A percentile compares a stretch with the other conserved stretches of the same genome.
These are phyloP conservation scores for Aspergillus intermedius DNA, from an alignment of 2,329 filamentous ascomycete genomes.

Conservation along the genomic window DNA sequence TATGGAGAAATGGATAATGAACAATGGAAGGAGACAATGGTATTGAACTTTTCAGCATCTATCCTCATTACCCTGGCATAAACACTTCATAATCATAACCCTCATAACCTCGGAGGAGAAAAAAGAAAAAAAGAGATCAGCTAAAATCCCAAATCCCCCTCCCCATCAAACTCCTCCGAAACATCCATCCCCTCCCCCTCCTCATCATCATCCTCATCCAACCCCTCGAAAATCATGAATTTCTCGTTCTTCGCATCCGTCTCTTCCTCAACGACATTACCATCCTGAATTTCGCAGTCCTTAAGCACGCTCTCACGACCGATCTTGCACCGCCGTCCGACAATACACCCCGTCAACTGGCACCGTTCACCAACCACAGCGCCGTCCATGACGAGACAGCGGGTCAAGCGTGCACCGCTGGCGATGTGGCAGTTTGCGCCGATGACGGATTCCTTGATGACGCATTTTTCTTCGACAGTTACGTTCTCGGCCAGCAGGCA, in stretches of 20 bases:
- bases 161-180: constrained; percentile 22
- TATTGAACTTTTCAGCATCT: background rate
- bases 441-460: constrained; percentile 88
- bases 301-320: constrained; percentile 76
- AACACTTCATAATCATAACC: constrained; percentile 26
- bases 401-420: constrained; percentile 75
- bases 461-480: constrained; percentile 76
- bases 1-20: background rate
- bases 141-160: constrained; percentile 16
- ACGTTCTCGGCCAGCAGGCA: constrained; percentile 83
- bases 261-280: constrained; percentile 74
- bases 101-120: background rate
- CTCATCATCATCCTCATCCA: constrained; percentile 32
- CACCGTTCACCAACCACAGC: constrained; percentile 77
- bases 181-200: constrained; percentile 29
- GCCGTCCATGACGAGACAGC: constrained; percentile 89
- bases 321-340: constrained; percentile 73
- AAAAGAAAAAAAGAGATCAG: background rate
- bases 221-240: constrained; percentile 49
- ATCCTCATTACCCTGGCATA: background rate
- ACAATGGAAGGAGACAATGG: background rate
- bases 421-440: constrained; percentile 82
- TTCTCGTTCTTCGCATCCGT: constrained; percentile 58
- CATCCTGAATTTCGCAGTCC: constrained; percentile 87
- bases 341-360: constrained; percentile 78